Conservation (phyloP, 805 yeast species). For the Novakomyces olei region DNA sequence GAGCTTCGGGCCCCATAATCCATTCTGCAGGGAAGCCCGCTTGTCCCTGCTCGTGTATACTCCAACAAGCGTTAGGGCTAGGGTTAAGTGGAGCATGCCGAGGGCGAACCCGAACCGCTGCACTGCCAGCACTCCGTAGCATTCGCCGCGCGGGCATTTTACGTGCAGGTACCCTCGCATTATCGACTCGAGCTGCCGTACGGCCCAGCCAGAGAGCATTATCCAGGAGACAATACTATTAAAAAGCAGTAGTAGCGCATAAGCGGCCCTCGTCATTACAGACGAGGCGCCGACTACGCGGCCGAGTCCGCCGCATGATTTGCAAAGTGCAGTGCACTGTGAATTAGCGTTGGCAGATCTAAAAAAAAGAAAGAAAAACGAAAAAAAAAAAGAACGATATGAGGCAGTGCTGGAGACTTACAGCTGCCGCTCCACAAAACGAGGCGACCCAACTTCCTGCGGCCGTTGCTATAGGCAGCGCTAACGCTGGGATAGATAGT, state of each 20-base stretch:
- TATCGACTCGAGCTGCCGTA: slow-evolving; percentile 47
- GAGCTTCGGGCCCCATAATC: slow-evolving; percentile 69
- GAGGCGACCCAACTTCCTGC: too few species aligned
- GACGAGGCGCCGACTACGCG: too few species aligned
- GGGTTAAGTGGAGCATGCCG: slow-evolving; percentile 50
- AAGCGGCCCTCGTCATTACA: slow-evolving; percentile 63
- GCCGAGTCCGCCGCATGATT: too few species aligned
- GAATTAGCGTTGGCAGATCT: too few species aligned
- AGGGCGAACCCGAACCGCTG: slow-evolving; percentile 76
- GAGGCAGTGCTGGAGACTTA: too few species aligned
- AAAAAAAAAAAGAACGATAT: too few species aligned
- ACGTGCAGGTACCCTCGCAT: slow-evolving; percentile 46
- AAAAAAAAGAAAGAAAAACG: too few species aligned
- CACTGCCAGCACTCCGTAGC: slow-evolving; percentile 78
- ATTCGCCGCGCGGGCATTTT: slow-evolving; percentile 46
- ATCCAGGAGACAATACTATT: slow-evolving; percentile 82
- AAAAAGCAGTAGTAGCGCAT: slow-evolving; percentile 54
- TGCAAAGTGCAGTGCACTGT: too few species aligned
- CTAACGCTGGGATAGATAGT: too few species aligned
- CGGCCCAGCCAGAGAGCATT: slow-evolving; percentile 63
- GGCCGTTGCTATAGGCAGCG: too few species aligned
- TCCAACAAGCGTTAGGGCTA: slow-evolving; percentile 46
- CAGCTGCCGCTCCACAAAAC: too few species aligned
- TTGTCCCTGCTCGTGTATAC: slow-evolving; percentile 61
- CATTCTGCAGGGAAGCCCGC: slow-evolving; percentile 68